Conservation (phyloP, 148 eudicot species). For the Spergularia bocconei region DNA sequence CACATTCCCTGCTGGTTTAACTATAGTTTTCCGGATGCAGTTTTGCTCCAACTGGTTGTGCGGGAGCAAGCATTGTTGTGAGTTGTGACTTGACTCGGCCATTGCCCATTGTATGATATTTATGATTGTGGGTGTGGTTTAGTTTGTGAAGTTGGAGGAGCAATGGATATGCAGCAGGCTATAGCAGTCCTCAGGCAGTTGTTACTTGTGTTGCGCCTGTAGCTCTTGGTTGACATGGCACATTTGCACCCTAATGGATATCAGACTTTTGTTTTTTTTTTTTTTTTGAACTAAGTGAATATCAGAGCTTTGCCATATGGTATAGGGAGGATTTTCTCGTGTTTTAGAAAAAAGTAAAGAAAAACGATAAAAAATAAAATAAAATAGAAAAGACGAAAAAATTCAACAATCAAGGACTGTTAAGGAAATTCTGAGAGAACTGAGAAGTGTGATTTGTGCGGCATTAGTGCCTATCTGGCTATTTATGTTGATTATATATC, state of each 20-base stretch:
- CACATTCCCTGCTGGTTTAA: constrained; percentile 31
- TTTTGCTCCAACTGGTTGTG: constrained; percentile 9
- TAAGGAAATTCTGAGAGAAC: not conserved
- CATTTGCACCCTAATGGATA: not conserved
- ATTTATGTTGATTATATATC: not conserved
- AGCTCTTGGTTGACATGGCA: not conserved
- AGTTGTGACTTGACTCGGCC: not conserved
- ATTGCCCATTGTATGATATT: constrained; percentile 15
- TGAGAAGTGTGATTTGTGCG: constrained; percentile 20
- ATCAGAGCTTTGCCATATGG: not conserved
- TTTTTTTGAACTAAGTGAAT: too few species aligned
- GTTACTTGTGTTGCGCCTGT: constrained; percentile 14
- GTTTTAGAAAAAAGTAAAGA: not conserved
- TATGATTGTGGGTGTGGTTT: constrained; percentile 10
- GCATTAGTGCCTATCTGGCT: constrained; percentile 5
- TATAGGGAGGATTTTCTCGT: not conserved
- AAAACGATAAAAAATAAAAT: not conserved
- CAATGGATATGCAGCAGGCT: not conserved
- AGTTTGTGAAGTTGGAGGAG: constrained; percentile 1
- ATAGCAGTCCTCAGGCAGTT: not conserved
- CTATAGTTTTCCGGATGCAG: constrained; percentile 35
- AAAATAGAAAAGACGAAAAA: not conserved
- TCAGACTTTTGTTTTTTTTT: too few species aligned
- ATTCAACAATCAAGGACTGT: not conserved
- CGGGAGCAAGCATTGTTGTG: constrained; percentile 20